Base-by-base conservation (phyloP, 2,329 filamentous ascomycete genomes). In the Rutstroemia sp. region DNA sequence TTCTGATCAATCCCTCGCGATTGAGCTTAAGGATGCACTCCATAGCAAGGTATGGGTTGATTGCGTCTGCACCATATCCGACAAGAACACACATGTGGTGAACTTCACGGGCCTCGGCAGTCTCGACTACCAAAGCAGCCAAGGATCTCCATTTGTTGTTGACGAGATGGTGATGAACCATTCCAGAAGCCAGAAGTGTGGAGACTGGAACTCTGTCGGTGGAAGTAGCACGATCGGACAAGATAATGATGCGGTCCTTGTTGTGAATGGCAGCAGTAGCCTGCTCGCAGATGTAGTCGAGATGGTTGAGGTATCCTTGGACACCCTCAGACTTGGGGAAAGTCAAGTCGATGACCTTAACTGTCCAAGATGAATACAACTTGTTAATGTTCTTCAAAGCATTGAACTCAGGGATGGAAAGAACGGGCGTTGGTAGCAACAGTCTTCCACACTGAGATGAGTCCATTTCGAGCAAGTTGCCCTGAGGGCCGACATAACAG, bases 21-120 rank as follows among this genome's bases (percentile, higher is more conserved):
- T 95, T 91, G 73, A 97, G 87, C 85, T 96, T 97, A 64, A 96
- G 76, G 66, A 97, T 95, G 69, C 92, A 96, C 76, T 97, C 92
- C 77, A 96, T 89, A 16, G 92, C 88, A 50, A 96, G 84, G 73
- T 96, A 96, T 19, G 92, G 92, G 77, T 94, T 95, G 70, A 97
- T 84, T 49, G 87, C 92, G 75, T 97, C 92, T 55, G 88, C 91
- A 76, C 92, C 92, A 67, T 97, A 97, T 54, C 92, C 92, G 58
- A 97, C 82, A 45, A 96, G 81, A n/a, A 97, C 92, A 76, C 90
- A 96, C 90, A 96, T 95, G 75, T 97, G 92, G 73, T 97, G 92
- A 7, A 97, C 92, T 73, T 97, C 92, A 74, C 92, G 89, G 65
- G 92, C 92, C 72, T 97, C 92, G 47, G 88, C 92, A 61, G 92